phyloP scores from a whole-genome alignment of 805 yeast genomes.

The Cyberlindnera euphorbiae region DNA sequence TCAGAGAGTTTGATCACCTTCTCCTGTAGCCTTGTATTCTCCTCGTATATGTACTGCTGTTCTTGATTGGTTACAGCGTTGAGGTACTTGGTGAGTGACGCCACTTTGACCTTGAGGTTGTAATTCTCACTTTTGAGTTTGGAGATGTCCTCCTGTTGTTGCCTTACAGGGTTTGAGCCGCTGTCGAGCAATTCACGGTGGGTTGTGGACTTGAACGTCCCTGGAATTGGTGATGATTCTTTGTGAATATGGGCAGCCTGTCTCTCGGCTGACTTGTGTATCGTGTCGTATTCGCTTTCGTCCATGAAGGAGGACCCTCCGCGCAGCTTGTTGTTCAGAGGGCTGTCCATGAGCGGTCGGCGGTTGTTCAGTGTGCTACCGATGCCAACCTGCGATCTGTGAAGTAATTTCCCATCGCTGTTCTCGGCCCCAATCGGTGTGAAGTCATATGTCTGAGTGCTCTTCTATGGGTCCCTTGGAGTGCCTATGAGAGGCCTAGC shows the following conservation, averaged over 20 bases:
- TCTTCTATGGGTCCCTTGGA: constrained; percentile 10
- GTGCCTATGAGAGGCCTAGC: constrained; percentile 14
- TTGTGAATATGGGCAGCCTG: no score
- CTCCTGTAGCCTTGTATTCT: constrained; percentile 32
- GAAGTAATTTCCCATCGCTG: background rate
- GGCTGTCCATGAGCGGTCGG: constrained; percentile 17
- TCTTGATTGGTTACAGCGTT: constrained; percentile 36
- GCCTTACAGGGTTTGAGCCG: constrained; percentile 29
- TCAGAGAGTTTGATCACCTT: constrained; percentile 20
- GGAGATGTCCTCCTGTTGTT: constrained; percentile 27
- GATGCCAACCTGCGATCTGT: background rate
- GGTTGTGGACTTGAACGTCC: constrained; percentile 8
- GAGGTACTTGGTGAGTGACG: constrained; percentile 35
- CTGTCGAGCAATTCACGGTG: constrained; percentile 18
- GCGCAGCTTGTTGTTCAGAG: constrained; percentile 18
- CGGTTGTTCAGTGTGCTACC: constrained; percentile 5
- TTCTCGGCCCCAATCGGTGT: constrained; percentile 15
- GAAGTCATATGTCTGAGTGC: constrained; percentile 13
- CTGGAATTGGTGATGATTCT: constrained; percentile 18
- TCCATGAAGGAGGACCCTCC: constrained; percentile 27
- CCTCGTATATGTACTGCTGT: constrained; percentile 32
- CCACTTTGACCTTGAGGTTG: constrained; percentile 39
- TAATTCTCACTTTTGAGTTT: constrained; percentile 38
- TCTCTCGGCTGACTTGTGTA: constrained; percentile 14
- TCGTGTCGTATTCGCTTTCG: constrained; percentile 21